phyloP scores from a whole-genome alignment of 306 rosid species.

The Citrullus colocynthis region DNA sequence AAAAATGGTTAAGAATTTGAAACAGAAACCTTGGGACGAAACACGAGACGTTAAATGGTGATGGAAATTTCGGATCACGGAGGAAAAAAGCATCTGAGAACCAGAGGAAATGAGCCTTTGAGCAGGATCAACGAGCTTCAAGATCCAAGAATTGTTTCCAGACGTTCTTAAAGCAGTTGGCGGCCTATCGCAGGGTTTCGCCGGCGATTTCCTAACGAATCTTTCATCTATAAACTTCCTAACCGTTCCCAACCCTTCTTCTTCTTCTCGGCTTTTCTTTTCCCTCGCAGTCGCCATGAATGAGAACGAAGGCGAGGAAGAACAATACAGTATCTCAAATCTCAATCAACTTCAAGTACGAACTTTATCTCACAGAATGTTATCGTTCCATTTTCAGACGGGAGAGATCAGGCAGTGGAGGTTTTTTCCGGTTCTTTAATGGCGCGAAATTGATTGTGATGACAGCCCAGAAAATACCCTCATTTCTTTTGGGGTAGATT shows the following conservation, averaged over 20 bases:
- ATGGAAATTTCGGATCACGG: slow-evolving; percentile 55
- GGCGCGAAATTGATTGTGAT: neutral
- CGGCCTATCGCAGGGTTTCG: slow-evolving; percentile 46
- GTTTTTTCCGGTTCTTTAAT: neutral
- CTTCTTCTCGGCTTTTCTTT: neutral
- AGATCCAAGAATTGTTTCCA: slow-evolving; percentile 47
- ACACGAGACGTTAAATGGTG: slow-evolving; percentile 24
- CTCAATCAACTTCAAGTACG: neutral
- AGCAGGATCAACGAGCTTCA: slow-evolving; percentile 77
- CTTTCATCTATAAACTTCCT: neutral
- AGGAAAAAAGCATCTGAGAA: slow-evolving; percentile 52
- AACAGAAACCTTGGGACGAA: neutral
- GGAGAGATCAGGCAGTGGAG: neutral
- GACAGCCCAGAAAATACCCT: neutral
- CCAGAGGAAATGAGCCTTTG: slow-evolving; percentile 52
- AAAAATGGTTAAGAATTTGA: neutral
- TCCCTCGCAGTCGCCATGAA: neutral
- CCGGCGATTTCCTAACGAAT: neutral
- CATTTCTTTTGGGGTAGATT: too few relatives aligned
- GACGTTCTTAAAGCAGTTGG: slow-evolving; percentile 35
- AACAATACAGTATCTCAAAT: neutral
- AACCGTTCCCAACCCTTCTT: neutral
- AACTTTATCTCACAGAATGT: too few relatives aligned
- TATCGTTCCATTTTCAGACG: neutral
- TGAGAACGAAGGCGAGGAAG: neutral